phyloP scores from a whole-genome alignment of 495 filamentous ascomycete genomes.

The Neurospora discreta region DNA sequence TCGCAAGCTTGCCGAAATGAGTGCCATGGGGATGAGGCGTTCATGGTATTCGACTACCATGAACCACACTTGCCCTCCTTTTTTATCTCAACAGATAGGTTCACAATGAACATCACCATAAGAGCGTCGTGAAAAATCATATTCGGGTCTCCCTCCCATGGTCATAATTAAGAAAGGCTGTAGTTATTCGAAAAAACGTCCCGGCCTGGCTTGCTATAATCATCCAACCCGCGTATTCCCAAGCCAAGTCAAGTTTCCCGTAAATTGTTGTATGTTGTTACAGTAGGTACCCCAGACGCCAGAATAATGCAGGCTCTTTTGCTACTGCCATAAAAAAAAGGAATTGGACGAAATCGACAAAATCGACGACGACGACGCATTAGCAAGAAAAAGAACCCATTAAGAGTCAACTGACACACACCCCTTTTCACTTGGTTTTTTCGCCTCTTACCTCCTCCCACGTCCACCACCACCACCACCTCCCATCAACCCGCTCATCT shows the following conservation, averaged over 20 bases:
- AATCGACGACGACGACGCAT: neutral
- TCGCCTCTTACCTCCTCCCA: constrained; percentile 10
- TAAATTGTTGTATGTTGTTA: neutral
- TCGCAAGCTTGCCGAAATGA: neutral
- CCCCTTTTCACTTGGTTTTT: neutral
- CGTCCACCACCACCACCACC: constrained; percentile 18
- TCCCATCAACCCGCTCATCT: constrained; percentile 53
- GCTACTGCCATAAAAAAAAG: neutral
- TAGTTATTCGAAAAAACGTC: neutral
- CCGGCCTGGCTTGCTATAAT: neutral
- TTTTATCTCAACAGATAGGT: no score
- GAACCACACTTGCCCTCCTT: no score
- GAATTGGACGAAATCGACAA: neutral
- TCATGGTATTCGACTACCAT: no score
- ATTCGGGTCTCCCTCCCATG: neutral
- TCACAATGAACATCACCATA: neutral
- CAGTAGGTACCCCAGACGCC: neutral
- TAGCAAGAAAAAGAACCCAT: neutral
- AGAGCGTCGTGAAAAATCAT: neutral
- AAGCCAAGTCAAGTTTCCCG: neutral
- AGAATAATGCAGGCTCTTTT: neutral
- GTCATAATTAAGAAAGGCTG: neutral
- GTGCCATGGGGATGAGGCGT: neutral
- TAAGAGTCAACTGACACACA: neutral
- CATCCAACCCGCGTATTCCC: neutral